Percentiles rank a stretch among this genome's conserved stretches.
These are phyloP conservation scores for Spatholobus suberectus DNA, from an alignment of 306 rosid species.

Conservation along the genomic window DNA sequence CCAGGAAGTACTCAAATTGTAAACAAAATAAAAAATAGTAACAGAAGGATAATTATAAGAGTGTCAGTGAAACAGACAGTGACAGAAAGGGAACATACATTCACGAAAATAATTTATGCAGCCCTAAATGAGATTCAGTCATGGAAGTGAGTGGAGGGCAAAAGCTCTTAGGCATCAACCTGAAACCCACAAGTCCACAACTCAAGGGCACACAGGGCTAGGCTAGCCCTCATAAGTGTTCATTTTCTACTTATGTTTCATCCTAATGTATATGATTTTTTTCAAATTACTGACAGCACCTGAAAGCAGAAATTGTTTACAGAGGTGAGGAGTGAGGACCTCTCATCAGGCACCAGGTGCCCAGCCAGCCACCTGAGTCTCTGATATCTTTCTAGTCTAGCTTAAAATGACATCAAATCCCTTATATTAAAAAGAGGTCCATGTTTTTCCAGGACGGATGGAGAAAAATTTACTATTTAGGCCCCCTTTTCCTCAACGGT, in stretches of 20 bases:
- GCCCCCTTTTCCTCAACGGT: background rate
- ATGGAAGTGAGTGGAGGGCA: constrained; percentile 6
- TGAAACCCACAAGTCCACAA: background rate
- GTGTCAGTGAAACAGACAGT: background rate
- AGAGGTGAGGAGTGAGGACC: background rate
- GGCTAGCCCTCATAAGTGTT: constrained; percentile 1
- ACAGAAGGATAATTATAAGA: background rate
- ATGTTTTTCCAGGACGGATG: constrained; percentile 4
- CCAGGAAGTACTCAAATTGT: background rate
- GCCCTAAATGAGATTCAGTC: background rate
- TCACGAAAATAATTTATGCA: background rate
- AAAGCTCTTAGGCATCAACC: constrained; percentile 22
- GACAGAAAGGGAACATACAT: background rate
- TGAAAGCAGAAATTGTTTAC: constrained; percentile 11
- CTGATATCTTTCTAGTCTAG: constrained; percentile 23
- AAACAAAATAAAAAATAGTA: constrained; percentile 8
- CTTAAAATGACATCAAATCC: constrained; percentile 7
- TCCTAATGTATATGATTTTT: background rate
- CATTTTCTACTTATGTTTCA: constrained; percentile 18
- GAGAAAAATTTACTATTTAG: constrained; percentile 10
- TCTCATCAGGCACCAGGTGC: background rate
- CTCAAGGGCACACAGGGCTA: background rate
- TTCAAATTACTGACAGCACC: background rate
- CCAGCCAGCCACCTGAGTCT: constrained; percentile 15
- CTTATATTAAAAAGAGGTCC: background rate